These are phyloP conservation scores for Dionaea muscipula DNA, from an alignment of 179 eudicot species.

Conservation along the genomic window DNA sequence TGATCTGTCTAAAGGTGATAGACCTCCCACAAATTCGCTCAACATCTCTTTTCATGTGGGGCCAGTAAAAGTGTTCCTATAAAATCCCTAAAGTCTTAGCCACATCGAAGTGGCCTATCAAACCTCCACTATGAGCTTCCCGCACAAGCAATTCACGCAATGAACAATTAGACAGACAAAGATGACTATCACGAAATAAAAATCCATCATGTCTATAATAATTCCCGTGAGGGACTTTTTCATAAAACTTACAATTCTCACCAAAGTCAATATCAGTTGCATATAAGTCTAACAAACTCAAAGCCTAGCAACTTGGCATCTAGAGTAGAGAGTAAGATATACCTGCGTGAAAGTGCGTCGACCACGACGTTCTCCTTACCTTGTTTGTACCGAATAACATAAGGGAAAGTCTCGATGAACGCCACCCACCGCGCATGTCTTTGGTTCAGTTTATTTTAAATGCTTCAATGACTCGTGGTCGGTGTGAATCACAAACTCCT, in stretches of 20 bases:
- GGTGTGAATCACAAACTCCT: background rate
- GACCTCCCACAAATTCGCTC: conserved; percentile 3
- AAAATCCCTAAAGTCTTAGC: background rate
- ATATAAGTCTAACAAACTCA: background rate
- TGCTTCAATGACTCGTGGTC: background rate
- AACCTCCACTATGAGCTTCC: no score
- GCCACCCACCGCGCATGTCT: background rate
- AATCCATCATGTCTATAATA: no score
- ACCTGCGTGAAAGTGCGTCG: background rate
- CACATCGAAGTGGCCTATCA: background rate
- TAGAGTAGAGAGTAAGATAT: background rate
- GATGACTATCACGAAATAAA: no score
- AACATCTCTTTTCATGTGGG: no score
- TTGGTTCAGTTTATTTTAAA: background rate
- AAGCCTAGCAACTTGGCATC: background rate
- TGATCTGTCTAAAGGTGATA: conserved; percentile 2
- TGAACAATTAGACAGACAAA: conserved; percentile 1
- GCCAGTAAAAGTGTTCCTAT: no score
- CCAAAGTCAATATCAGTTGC: no score
- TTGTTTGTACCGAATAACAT: background rate
- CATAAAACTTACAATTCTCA: no score
- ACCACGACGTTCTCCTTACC: background rate
- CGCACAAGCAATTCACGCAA: conserved; percentile 1
- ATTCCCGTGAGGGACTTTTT: no score
- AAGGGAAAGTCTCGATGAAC: background rate